Conservation (phyloP, 208 protist genomes). For the Lotmaria passim region DNA sequence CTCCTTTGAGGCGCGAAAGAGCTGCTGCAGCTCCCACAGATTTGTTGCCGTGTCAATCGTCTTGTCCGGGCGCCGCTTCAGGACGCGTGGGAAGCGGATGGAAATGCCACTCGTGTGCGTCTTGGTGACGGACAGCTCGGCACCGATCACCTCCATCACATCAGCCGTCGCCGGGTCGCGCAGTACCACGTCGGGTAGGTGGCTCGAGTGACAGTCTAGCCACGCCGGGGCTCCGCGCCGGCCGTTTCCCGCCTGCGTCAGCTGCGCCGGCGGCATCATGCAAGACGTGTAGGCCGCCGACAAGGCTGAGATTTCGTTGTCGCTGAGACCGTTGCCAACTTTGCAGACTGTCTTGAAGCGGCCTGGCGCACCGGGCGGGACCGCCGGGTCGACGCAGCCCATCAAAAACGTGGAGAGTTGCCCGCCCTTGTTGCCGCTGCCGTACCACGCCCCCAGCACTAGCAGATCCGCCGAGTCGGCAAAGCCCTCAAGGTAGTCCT, state of each 20-base stretch:
- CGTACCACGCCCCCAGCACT: constrained; percentile 80
- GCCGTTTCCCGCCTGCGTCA: not conserved
- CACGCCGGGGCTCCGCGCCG: constrained; percentile 43
- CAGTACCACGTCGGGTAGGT: constrained; percentile 74
- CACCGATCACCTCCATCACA: constrained; percentile 80
- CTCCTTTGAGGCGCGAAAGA: constrained; percentile 42
- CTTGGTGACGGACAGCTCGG: constrained; percentile 64
- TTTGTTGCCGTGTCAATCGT: constrained; percentile 59
- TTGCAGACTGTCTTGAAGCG: constrained; percentile 86
- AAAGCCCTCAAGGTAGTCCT: constrained; percentile 85
- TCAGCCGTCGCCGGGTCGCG: constrained; percentile 52
- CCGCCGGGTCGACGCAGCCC: constrained; percentile 57
- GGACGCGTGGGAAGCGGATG: constrained; percentile 80
- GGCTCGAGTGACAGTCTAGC: constrained; percentile 46
- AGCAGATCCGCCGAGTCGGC: constrained; percentile 86
- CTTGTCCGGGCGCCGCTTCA: constrained; percentile 74
- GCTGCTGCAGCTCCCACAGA: constrained; percentile 52
- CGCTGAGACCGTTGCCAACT: constrained; percentile 68
- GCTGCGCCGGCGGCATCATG: constrained; percentile 41
- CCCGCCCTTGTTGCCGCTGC: constrained; percentile 75
- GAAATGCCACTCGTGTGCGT: constrained; percentile 57
- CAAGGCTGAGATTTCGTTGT: constrained; percentile 55
- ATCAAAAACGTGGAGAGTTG: constrained; percentile 78
- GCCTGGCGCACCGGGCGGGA: constrained; percentile 27
- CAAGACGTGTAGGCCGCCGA: constrained; percentile 43